Percentiles rank a stretch among this genome's conserved stretches.
phyloP scores from a whole-genome alignment of 169 alveolate genomes.

The Plasmodium chabaudi region DNA sequence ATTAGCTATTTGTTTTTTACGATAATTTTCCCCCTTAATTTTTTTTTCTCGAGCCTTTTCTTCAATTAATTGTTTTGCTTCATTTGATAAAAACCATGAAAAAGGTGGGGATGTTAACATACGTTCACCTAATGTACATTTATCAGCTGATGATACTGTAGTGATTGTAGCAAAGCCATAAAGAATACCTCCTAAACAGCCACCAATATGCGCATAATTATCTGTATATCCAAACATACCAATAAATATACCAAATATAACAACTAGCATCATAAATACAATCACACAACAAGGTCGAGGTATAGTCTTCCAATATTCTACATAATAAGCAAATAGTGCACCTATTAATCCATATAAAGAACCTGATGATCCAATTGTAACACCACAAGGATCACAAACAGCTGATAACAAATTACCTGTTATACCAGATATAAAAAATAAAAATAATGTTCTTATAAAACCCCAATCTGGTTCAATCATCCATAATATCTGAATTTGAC shows the following conservation, averaged over 20 bases:
- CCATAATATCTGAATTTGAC: constrained; percentile 89
- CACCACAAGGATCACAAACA: constrained; percentile 89
- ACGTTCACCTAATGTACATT: constrained; percentile 79
- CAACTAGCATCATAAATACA: constrained; percentile 78
- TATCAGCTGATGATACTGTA: constrained; percentile 85
- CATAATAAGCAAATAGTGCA: constrained; percentile 88
- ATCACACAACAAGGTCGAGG: constrained; percentile 88
- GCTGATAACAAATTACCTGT: constrained; percentile 90
- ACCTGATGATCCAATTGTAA: constrained; percentile 93
- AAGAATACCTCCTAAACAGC: constrained; percentile 86
- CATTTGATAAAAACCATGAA: constrained; percentile 79
- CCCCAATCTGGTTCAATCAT: constrained; percentile 95
- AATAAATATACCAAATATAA: constrained; percentile 83
- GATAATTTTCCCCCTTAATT: constrained; percentile 76
- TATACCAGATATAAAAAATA: constrained; percentile 86
- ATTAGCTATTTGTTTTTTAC: constrained; percentile 57
- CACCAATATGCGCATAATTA: constrained; percentile 91
- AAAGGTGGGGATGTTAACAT: constrained; percentile 77
- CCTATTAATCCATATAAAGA: constrained; percentile 92
- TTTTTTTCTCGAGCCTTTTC: constrained; percentile 74
- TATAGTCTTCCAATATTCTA: constrained; percentile 89
- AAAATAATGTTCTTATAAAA: constrained; percentile 83
- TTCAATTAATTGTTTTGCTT: constrained; percentile 44
- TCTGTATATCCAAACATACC: constrained; percentile 88
- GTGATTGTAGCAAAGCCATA: constrained; percentile 88